phyloP scores from a whole-genome alignment of 1,139 yeast genomes.

The Magnusiomyces magnusii region DNA sequence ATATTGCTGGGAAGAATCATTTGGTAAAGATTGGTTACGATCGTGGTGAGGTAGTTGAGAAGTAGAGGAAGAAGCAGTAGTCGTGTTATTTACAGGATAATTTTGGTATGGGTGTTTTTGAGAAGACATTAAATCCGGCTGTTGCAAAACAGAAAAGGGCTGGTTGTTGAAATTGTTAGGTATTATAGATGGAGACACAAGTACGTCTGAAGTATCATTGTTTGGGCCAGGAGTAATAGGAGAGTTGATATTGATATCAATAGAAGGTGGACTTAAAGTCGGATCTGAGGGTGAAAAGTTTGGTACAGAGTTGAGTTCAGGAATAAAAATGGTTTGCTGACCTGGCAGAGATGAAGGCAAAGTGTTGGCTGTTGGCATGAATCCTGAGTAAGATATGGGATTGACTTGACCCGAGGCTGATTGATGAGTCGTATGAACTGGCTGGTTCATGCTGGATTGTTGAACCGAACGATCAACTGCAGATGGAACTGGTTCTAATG shows the following conservation, averaged over 20 bases:
- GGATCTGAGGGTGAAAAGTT: background rate
- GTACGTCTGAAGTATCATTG: background rate
- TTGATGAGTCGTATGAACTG: background rate
- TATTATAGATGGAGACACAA: background rate
- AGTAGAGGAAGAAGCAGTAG: background rate
- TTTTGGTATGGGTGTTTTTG: background rate
- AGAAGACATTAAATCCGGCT: background rate
- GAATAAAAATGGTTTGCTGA: background rate
- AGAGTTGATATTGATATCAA: background rate
- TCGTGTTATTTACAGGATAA: background rate
- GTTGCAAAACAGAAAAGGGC: background rate
- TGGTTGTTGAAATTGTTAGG: background rate
- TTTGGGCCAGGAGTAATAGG: background rate
- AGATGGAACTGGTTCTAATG: background rate
- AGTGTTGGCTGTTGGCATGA: background rate
- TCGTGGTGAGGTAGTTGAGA: slow-evolving; percentile 21
- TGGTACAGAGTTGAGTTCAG: background rate
- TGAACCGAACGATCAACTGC: background rate
- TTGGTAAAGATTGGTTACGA: slow-evolving; percentile 29
- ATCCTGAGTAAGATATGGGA: background rate
- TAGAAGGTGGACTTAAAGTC: background rate
- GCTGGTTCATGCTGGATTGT: background rate
- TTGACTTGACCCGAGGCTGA: background rate
- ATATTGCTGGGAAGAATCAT: slow-evolving; percentile 15
- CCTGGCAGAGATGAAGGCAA: background rate